Percentiles rank a stretch among this genome's conserved stretches.
Conservation (phyloP, 305 asterid genomes). For the Nicotiana rustica region DNA sequence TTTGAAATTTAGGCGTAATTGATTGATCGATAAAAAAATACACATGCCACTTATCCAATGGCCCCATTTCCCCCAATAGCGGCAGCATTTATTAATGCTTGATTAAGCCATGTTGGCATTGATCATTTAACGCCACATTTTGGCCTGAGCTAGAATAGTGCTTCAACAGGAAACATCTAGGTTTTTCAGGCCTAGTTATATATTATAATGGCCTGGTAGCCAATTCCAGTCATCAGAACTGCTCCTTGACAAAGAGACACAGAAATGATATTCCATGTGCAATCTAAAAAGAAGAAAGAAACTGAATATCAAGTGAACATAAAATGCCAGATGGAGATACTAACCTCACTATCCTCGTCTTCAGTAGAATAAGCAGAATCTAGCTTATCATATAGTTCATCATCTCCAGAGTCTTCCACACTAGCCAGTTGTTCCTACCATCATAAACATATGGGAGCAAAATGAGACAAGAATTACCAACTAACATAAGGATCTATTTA, state of each 20-base stretch:
- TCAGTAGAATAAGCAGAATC: slow-evolving; percentile 72
- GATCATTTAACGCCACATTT: neutral
- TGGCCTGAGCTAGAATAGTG: neutral
- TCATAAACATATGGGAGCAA: slow-evolving; percentile 23
- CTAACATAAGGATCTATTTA: neutral
- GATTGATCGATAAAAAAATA: neutral
- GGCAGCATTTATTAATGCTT: neutral
- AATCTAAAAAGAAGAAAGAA: slow-evolving; percentile 3
- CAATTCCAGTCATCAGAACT: neutral
- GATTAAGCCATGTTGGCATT: neutral
- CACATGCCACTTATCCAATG: neutral
- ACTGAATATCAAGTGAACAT: neutral
- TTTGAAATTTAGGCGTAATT: neutral
- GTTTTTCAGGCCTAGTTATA: neutral
- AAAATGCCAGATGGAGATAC: slow-evolving; percentile 31
- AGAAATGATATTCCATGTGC: neutral
- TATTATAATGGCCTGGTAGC: neutral
- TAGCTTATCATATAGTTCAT: slow-evolving; percentile 69
- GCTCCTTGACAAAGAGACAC: neutral
- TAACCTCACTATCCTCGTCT: slow-evolving; percentile 88
- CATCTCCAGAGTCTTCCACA: slow-evolving; percentile 65
- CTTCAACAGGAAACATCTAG: neutral
- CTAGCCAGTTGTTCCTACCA: slow-evolving; percentile 77
- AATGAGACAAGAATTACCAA: neutral
- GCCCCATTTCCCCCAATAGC: neutral